These are phyloP conservation scores for Ceriops decandra DNA, from an alignment of 345 rosid genomes.

Conservation along the genomic window DNA sequence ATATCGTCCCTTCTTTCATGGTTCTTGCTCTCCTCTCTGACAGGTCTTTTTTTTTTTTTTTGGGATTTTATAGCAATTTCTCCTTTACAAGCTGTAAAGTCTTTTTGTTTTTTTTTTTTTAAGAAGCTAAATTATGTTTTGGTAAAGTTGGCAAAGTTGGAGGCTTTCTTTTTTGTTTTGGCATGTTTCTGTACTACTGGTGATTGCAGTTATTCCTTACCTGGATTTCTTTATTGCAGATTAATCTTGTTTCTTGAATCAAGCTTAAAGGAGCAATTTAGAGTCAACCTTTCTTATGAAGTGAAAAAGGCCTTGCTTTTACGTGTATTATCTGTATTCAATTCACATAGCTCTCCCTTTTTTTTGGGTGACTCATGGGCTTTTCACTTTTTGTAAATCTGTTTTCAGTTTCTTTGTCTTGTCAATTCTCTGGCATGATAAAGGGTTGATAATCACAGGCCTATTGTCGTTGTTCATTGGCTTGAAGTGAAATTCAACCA, in stretches of 20 bases:
- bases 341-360: neutral
- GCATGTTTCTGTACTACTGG: neutral
- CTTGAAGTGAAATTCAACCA: neutral
- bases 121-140: neutral
- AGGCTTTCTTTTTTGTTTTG: neutral
- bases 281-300: neutral
- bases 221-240: neutral
- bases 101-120: neutral
- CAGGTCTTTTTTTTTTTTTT: slow-evolving; percentile 12
- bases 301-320: neutral
- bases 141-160: neutral
- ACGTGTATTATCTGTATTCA: neutral
- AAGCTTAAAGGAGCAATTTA: neutral
- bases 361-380: neutral
- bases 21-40: slow-evolving; percentile 28
- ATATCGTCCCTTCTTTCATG: slow-evolving; percentile 21
- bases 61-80: neutral
- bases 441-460: neutral
- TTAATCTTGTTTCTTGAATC: neutral
- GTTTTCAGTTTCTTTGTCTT: neutral
- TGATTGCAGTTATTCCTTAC: neutral
- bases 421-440: neutral
- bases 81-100: neutral
- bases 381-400: neutral
- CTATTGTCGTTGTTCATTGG: too few species aligned